A percentile compares a stretch with the other conserved stretches of the same genome.
These are phyloP conservation scores for Roridomyces roridus DNA, from an alignment of 768 basidiomycete genomes.

Conservation along the genomic window DNA sequence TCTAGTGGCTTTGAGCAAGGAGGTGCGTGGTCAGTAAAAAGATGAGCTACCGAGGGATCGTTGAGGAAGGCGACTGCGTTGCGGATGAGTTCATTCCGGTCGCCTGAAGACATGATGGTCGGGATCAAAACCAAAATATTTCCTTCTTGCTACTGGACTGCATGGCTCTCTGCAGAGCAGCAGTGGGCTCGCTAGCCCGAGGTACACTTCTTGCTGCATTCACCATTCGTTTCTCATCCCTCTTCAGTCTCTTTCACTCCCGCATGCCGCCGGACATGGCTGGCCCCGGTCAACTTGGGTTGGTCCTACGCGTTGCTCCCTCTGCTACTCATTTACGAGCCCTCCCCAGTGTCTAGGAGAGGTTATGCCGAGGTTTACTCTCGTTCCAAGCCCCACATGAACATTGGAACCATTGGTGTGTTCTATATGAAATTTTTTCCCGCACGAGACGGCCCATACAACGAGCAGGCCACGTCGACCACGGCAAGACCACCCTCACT, in stretches of 20 bases:
- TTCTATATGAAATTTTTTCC: constrained; percentile 24
- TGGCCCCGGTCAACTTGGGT: constrained; percentile 12
- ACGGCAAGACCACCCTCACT: constrained; percentile 97
- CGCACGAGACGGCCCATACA: constrained; percentile 3
- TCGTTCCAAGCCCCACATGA: constrained; percentile 89
- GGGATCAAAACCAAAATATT: constrained; percentile 25
- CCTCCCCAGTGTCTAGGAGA: constrained; percentile 54
- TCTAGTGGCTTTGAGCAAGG: constrained; percentile 45
- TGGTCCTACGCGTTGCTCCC: constrained; percentile 17
- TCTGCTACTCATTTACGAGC: not conserved
- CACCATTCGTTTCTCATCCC: constrained; percentile 6
- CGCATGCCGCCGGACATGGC: constrained; percentile 43
- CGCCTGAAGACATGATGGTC: constrained; percentile 54
- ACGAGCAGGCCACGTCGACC: constrained; percentile 90
- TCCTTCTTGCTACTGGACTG: not conserved
- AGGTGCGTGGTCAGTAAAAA: too few species aligned
- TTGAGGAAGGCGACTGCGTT: constrained; percentile 86
- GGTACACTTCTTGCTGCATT: constrained; percentile 37
- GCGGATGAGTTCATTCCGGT: constrained; percentile 75
- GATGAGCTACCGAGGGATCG: constrained; percentile 72
- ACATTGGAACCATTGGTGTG: constrained; percentile 91
- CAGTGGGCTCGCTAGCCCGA: constrained; percentile 51
- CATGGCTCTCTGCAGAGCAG: constrained; percentile 58
- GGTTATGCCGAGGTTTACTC: constrained; percentile 82
- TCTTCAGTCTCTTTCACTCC: constrained; percentile 40